Evolutionary conservation across 2,329 filamentous ascomycete species (phyloP), one percentile per base, ranked within the genome.

Genomic region (Thermothelomyces thermophilus): DNA sequence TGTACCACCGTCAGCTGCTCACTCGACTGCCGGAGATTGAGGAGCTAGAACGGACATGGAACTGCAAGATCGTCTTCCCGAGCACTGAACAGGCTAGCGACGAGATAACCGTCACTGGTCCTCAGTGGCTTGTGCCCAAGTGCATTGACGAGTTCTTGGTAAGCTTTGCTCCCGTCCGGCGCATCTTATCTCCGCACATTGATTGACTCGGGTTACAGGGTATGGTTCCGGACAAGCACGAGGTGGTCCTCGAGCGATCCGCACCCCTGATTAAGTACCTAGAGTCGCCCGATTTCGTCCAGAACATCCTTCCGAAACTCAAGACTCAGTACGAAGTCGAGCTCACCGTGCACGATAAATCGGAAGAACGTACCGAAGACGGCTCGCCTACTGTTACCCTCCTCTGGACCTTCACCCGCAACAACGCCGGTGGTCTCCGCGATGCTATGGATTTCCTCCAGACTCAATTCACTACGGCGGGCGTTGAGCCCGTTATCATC

Each of bases 21-120:
- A 80, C 87, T 52, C 88, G 90, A 52, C 84, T 97, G 57, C 75
- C 80, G 39, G 88, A 96, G 63, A 89, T 98, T 51, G 91, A 97
- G 58, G 88, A 93, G 60, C 77, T 98, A 45, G 93, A 98, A 73
- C 94, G 95, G 76, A 96, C 95, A 71, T 97, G 90, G 86, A 97
- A 97, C 68, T 98, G 93, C 83, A 97, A 97, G 74, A 94, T 98
- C 64, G 87, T 90, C 60, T 98, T 98, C 66, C 93, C 93, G 7
- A 95, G 90, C 70, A 97, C 93, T 9, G 93, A 98, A 68, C 87
- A 94, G 69, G 93, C 93, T 19, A 97, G 91, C 66, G 93, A 98
- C 63, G 86, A 94, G 63, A 90, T 98, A 46, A 94, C 86, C 16
- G 90, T 98, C 51, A 95, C 90, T 54, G 93, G 93, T 4, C 93